Conservation (phyloP, 2,329 filamentous ascomycete species). For the Nemania sp. region DNA sequence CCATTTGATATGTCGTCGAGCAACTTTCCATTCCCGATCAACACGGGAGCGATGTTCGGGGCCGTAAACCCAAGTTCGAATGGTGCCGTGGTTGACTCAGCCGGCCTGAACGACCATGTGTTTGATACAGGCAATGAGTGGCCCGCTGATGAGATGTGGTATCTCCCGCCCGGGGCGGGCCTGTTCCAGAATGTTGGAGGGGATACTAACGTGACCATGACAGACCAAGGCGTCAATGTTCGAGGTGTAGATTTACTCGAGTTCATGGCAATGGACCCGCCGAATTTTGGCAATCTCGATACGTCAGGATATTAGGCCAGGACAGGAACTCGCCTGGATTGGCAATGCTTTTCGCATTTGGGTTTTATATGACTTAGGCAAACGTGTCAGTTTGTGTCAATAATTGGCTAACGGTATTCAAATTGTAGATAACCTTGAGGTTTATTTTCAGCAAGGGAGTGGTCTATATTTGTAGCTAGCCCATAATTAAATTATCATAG, state of each 20-base stretch:
- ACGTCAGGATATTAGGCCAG: background rate
- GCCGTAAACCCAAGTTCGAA: conserved; percentile 51
- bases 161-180: conserved; percentile 63
- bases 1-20: conserved; percentile 62
- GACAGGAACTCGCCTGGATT: too few relatives aligned
- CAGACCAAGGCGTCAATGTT: conserved; percentile 67
- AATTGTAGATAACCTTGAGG: too few relatives aligned
- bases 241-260: conserved; percentile 68
- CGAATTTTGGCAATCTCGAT: conserved; percentile 33
- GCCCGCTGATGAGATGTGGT: conserved; percentile 65
- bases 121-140: conserved; percentile 55
- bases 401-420: too few relatives aligned
- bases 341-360: too few relatives aligned
- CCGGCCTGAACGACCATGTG: conserved; percentile 44
- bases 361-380: too few relatives aligned
- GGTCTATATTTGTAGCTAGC: too few relatives aligned
- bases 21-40: conserved; percentile 57
- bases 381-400: too few relatives aligned
- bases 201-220: conserved; percentile 65
- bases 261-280: conserved; percentile 65
- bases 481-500: too few relatives aligned
- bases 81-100: conserved; percentile 38
- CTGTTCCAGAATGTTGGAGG: conserved; percentile 66
- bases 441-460: too few relatives aligned
- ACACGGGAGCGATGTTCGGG: conserved; percentile 52